Percentiles rank a stretch among this genome's conserved stretches.
Evolutionary conservation across 2,329 filamentous ascomycete species (phyloP).

Genomic region (Amauroascus verrucosus): DNA sequence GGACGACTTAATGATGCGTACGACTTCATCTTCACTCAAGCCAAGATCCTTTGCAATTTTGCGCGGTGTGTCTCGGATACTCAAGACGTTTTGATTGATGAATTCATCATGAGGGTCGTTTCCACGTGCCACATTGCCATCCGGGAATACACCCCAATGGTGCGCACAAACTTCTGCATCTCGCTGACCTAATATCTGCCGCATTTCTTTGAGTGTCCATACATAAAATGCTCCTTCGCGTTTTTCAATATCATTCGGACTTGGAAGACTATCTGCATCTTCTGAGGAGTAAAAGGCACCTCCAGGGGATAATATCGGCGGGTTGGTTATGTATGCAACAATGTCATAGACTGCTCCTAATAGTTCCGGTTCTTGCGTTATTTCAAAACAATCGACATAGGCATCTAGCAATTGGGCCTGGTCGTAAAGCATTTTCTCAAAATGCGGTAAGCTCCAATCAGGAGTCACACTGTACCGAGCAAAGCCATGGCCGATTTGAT

Average conservation of each 20-base stretch:
- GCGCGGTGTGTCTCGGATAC: slow-evolving; percentile 55
- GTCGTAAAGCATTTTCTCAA: slow-evolving; percentile 94
- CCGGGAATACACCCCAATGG: slow-evolving; percentile 72
- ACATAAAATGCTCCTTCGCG: slow-evolving; percentile 89
- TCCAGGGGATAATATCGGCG: slow-evolving; percentile 54
- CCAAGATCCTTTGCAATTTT: slow-evolving; percentile 67
- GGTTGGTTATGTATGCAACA: slow-evolving; percentile 69
- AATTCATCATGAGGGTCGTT: slow-evolving; percentile 91
- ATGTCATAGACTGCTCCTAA: slow-evolving; percentile 70
- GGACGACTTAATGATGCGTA: slow-evolving; percentile 55
- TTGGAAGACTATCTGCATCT: slow-evolving; percentile 73
- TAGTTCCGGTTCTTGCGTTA: slow-evolving; percentile 59
- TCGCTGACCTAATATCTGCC: slow-evolving; percentile 58
- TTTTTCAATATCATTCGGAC: slow-evolving; percentile 66
- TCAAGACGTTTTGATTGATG: slow-evolving; percentile 82
- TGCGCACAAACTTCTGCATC: slow-evolving; percentile 65
- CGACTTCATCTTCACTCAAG: slow-evolving; percentile 58
- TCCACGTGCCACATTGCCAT: slow-evolving; percentile 74
- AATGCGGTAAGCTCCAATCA: slow-evolving; percentile 91
- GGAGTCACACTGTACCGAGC: slow-evolving; percentile 78
- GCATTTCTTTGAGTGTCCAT: slow-evolving; percentile 83
- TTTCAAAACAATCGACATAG: slow-evolving; percentile 76
- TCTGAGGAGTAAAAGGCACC: slow-evolving; percentile 83
- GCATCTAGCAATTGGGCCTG: slow-evolving; percentile 75
- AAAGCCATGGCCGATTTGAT: slow-evolving; percentile 68